Conservation (phyloP, 176 grass and related monocot genomes). For the Phoenix roebelenii region DNA sequence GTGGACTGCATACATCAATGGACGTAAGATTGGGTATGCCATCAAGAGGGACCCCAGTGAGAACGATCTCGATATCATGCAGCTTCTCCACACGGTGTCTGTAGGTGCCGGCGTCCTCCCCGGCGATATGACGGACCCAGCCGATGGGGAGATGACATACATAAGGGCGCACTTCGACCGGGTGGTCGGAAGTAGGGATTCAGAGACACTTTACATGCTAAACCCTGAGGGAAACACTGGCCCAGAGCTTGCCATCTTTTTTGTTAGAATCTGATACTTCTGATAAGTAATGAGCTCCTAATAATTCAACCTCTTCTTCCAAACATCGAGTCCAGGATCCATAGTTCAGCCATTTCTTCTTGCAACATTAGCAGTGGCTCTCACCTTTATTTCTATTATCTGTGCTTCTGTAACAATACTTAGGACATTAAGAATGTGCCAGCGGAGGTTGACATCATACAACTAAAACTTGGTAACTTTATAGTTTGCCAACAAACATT, state of each 20-base stretch:
- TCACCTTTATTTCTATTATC: too few relatives aligned
- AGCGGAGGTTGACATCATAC: too few relatives aligned
- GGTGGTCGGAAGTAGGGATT: constrained; percentile 68
- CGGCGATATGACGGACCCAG: constrained; percentile 36
- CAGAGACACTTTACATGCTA: constrained; percentile 84
- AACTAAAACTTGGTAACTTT: too few relatives aligned
- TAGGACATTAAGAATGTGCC: too few relatives aligned
- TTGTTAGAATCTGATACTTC: constrained; percentile 3
- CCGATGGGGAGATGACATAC: constrained; percentile 64
- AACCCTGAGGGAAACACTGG: constrained; percentile 81
- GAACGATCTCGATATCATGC: constrained; percentile 72
- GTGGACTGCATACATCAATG: constrained; percentile 87
- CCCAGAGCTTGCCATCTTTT: constrained; percentile 91
- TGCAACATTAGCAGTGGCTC: too few relatives aligned
- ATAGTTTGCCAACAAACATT: too few relatives aligned
- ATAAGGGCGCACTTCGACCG: constrained; percentile 81
- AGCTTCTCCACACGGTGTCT: constrained; percentile 81
- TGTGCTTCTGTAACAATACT: too few relatives aligned
- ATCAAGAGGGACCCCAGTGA: constrained; percentile 62
- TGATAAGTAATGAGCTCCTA: too few relatives aligned
- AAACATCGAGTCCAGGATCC: too few relatives aligned
- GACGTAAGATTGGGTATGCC: constrained; percentile 77
- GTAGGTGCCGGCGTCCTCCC: constrained; percentile 81
- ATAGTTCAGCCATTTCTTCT: too few relatives aligned
- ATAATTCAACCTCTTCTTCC: too few relatives aligned